Evolutionary conservation across 2,329 filamentous ascomycete genomes (phyloP).

Genomic region (Nothophaeocryptopus gaeumannii): DNA sequence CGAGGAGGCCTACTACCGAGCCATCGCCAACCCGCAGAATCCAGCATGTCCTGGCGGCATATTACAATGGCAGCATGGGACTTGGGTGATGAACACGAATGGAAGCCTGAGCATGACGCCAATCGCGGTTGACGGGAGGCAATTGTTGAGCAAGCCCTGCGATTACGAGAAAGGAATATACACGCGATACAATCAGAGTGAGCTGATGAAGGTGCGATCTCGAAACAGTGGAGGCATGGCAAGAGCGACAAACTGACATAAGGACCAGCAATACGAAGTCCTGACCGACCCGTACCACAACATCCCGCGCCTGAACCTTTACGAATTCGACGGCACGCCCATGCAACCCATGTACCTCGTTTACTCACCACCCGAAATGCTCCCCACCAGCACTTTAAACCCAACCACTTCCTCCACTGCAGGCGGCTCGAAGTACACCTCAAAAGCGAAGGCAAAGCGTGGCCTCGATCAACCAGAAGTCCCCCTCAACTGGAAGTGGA

Average conservation of each 20-base stretch:
- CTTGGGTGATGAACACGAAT: conserved; percentile 54
- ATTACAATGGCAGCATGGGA: conserved; percentile 73
- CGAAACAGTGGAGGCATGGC: background rate
- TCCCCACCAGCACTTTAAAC: conserved; percentile 65
- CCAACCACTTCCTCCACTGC: conserved; percentile 45
- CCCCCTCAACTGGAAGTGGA: conserved; percentile 36
- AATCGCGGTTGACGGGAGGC: conserved; percentile 64
- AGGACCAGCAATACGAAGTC: conserved; percentile 44
- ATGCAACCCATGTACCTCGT: conserved; percentile 67
- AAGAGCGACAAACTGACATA: background rate
- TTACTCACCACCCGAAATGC: conserved; percentile 63
- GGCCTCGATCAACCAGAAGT: conserved; percentile 31
- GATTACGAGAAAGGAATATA: conserved; percentile 54
- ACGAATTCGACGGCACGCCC: conserved; percentile 61
- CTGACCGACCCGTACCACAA: conserved; percentile 60
- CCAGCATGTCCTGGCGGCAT: conserved; percentile 63
- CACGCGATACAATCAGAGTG: conserved; percentile 64
- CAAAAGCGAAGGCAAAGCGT: conserved; percentile 33
- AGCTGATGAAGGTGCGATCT: conserved; percentile 56
- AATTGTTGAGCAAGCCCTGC: conserved; percentile 65
- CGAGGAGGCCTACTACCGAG: conserved; percentile 68
- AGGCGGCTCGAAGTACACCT: conserved; percentile 34
- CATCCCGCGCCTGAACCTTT: conserved; percentile 62
- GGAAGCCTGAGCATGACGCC: conserved; percentile 60
- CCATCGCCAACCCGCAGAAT: conserved; percentile 58